These are phyloP conservation scores for Warburgia ugandensis DNA, from an alignment of 164 flowering plant genomes.

Conservation along the genomic window DNA sequence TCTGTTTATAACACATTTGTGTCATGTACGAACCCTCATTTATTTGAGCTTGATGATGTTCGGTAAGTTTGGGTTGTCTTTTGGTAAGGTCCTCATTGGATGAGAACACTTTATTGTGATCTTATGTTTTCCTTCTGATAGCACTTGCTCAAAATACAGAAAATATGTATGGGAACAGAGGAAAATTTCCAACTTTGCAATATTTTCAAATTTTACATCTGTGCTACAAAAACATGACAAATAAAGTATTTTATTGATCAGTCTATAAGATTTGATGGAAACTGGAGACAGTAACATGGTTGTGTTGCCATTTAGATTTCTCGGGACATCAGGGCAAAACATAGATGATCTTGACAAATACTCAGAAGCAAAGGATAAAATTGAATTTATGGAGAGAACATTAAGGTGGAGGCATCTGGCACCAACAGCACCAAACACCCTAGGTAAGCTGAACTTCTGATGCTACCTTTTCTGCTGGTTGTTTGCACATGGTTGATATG, in stretches of 20 bases:
- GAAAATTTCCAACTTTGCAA: too few relatives aligned
- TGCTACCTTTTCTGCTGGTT: neutral
- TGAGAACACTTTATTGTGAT: neutral
- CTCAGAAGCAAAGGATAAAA: constrained; percentile 61
- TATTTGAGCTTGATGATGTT: constrained; percentile 66
- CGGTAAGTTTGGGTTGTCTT: constrained; percentile 33
- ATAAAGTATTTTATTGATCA: too few relatives aligned
- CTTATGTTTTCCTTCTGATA: neutral
- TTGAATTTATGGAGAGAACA: constrained; percentile 91
- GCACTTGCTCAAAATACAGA: too few relatives aligned
- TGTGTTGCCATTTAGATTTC: constrained; percentile 49
- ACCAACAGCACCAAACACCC: constrained; percentile 94
- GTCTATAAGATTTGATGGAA: too few relatives aligned
- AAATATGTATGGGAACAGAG: too few relatives aligned
- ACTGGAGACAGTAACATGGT: too few relatives aligned
- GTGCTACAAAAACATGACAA: too few relatives aligned
- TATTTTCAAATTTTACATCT: too few relatives aligned
- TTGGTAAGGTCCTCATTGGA: neutral
- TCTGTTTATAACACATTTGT: constrained; percentile 72
- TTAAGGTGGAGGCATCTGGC: constrained; percentile 95
- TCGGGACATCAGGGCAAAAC: constrained; percentile 95
- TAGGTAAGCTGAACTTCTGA: constrained; percentile 37
- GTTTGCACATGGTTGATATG: too few relatives aligned
- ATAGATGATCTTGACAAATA: constrained; percentile 84
- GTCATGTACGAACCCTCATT: constrained; percentile 91